These are phyloP conservation scores for Penicillium pulvis DNA, from an alignment of 495 filamentous ascomycete genomes.

Conservation along the genomic window DNA sequence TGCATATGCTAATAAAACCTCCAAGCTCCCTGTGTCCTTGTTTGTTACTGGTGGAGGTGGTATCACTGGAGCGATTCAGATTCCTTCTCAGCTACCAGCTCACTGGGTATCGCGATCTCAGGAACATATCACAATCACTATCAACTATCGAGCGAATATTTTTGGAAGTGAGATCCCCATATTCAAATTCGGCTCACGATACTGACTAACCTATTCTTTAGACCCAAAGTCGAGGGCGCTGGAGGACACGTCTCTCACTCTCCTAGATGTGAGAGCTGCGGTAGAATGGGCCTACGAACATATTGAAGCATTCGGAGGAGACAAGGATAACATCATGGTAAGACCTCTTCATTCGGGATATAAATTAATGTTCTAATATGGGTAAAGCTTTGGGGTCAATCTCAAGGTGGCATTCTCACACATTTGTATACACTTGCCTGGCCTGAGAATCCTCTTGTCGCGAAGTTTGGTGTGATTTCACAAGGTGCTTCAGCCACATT, in stretches of 20 bases:
- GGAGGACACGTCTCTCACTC: slow-evolving; percentile 46
- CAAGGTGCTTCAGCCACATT: slow-evolving; percentile 13
- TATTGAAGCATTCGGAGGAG: slow-evolving; percentile 60
- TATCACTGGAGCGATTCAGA: slow-evolving; percentile 39
- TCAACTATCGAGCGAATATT: slow-evolving; percentile 44
- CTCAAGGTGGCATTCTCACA: slow-evolving; percentile 29
- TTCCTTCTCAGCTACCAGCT: slow-evolving; percentile 46
- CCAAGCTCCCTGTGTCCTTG: slow-evolving; percentile 20
- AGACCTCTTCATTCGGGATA: background rate
- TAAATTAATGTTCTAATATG: slow-evolving; percentile 27
- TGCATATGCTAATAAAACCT: slow-evolving; percentile 4
- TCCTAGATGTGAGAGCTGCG: slow-evolving; percentile 61
- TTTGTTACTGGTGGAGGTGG: slow-evolving; percentile 21
- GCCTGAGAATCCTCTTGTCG: slow-evolving; percentile 19
- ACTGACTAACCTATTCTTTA: background rate
- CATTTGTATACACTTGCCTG: slow-evolving; percentile 26
- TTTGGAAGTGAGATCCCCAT: slow-evolving; percentile 19
- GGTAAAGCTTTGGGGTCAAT: slow-evolving; percentile 42
- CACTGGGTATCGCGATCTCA: slow-evolving; percentile 49
- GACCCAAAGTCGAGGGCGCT: slow-evolving; percentile 25
- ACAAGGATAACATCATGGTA: slow-evolving; percentile 44
- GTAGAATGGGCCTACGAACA: slow-evolving; percentile 57
- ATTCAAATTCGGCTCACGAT: background rate
- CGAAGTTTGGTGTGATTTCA: slow-evolving; percentile 21
- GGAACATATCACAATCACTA: slow-evolving; percentile 54